Evolutionary conservation across 1,284 basidiomycete genomes (phyloP), one percentile per base, ranked within the genome.

Genomic region (Singerocomus inundabilis): DNA sequence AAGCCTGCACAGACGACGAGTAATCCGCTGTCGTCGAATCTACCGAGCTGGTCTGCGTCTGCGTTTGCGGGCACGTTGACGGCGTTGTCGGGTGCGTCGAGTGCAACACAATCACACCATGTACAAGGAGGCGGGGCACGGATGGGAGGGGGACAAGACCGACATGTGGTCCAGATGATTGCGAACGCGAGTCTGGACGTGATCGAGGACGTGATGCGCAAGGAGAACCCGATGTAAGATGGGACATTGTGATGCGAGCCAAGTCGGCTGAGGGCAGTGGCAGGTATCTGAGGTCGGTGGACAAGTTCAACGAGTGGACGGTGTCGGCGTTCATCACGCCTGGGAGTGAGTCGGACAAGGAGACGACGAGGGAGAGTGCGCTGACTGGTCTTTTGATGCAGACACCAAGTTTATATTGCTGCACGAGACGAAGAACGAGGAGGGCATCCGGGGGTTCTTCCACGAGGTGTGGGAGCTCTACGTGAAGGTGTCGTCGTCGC

Each of bases 251-350:
- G 54, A 52, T 55, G 46, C 21, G 47, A 34, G 36, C 35, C 48
- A 10, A 4, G 15, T 44, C 37, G 32, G 48, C 60, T 60, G 49
- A 59, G 54, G 44, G 50, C 49, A 26, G 46, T 54, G 62, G 58
- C 57, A 97, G 94, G 85, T 96, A 96, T 69, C 76, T 97, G 52
- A 94, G 93, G 66, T 83, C 84, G 18, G 84, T 97, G 49, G 94
- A 98, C 77, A 91, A 88, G 71, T 95, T 97, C 73, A 97, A 98
- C 65, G 95, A 98, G 66, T 98, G 95, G 94, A 93, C 83, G 2
- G 85, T 97, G 18, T 97, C 94, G 9, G 93, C 91, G 28, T 98
- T 96, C 71, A 77, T 97, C 15, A 96, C 94, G 1, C 86, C 93
- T 4, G 90, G 88, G 56, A 96, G 94, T 97, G 71, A 73, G 91